Evolutionary conservation across 208 protist genomes (phyloP).

Genomic region (Vickermania ingenoplastis): DNA sequence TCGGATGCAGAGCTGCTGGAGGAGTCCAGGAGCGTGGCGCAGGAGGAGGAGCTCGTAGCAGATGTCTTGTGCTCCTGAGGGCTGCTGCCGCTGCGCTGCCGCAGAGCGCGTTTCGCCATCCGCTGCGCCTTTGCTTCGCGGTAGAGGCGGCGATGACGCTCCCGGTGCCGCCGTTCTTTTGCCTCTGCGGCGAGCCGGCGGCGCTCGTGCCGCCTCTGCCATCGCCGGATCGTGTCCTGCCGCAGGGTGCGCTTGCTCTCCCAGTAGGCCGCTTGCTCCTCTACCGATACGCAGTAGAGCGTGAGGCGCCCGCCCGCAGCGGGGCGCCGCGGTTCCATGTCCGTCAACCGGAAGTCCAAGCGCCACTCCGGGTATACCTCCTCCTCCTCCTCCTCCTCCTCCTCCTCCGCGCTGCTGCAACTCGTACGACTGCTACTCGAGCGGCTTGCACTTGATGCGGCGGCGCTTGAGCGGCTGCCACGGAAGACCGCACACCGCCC

Average conservation of each 20-base stretch:
- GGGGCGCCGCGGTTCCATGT: conserved; percentile 50
- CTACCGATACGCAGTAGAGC: conserved; percentile 55
- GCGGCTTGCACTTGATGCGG: too few species aligned
- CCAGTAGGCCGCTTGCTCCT: conserved; percentile 36
- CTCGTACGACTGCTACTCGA: not conserved
- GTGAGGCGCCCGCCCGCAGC: conserved; percentile 49
- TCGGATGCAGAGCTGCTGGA: too few species aligned
- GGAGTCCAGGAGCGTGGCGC: conserved; percentile 5
- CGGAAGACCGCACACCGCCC: too few species aligned
- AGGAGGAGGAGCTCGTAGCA: conserved; percentile 1
- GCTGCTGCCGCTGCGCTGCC: too few species aligned
- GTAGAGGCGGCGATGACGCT: too few species aligned
- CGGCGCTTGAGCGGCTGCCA: too few species aligned
- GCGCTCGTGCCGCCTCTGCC: conserved; percentile 14
- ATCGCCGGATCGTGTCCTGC: not conserved
- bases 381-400: not conserved
- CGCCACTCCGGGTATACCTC: conserved; percentile 17
- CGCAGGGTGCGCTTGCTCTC: not conserved
- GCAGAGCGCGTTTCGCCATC: too few species aligned
- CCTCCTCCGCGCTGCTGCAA: not conserved
- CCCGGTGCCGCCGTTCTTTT: too few species aligned
- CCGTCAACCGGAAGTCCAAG: conserved; percentile 68
- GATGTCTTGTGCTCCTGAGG: too few species aligned
- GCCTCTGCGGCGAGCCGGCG: conserved; percentile 5
- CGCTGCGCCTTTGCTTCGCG: too few species aligned